Evolutionary conservation across 345 rosid species (phyloP).

Genomic region (Dovyalis caffra): DNA sequence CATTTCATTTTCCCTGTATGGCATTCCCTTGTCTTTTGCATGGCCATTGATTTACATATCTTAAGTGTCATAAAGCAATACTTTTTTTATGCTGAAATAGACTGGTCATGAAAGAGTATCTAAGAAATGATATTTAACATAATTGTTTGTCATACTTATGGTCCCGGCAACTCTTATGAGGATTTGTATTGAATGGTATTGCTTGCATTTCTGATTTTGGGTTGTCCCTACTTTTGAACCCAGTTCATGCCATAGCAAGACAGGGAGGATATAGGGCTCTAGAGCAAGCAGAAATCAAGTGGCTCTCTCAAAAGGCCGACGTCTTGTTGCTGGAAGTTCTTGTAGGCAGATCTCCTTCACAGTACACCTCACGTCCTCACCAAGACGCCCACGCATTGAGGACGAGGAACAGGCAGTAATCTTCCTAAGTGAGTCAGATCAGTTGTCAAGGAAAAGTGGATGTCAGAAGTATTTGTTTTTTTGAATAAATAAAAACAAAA

Average conservation of each 20-base stretch:
- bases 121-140: neutral
- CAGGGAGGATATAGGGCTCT: slow-evolving; percentile 95
- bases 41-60: neutral
- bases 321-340: slow-evolving; percentile 80
- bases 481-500: too few relatives aligned
- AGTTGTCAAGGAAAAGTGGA: slow-evolving; percentile 95
- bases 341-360: slow-evolving; percentile 76
- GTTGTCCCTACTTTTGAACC: slow-evolving; percentile 74
- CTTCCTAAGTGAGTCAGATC: slow-evolving; percentile 94
- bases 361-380: slow-evolving; percentile 73
- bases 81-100: neutral
- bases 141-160: neutral
- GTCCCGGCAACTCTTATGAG: neutral
- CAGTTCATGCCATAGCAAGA: slow-evolving; percentile 81
- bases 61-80: neutral
- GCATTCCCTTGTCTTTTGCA: neutral
- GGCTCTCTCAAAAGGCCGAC: slow-evolving; percentile 82
- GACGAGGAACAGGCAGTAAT: slow-evolving; percentile 58
- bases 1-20: slow-evolving; percentile 6
- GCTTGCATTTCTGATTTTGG: slow-evolving; percentile 68
- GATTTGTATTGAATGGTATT: slow-evolving; percentile 1
- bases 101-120: neutral
- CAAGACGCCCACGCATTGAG: slow-evolving; percentile 51
- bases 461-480: slow-evolving; percentile 97
- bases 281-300: slow-evolving; percentile 73